A percentile compares a stretch with the other conserved stretches of the same genome.
phyloP scores from a whole-genome alignment of 441 rosid genomes.

The Populus hybrid region DNA sequence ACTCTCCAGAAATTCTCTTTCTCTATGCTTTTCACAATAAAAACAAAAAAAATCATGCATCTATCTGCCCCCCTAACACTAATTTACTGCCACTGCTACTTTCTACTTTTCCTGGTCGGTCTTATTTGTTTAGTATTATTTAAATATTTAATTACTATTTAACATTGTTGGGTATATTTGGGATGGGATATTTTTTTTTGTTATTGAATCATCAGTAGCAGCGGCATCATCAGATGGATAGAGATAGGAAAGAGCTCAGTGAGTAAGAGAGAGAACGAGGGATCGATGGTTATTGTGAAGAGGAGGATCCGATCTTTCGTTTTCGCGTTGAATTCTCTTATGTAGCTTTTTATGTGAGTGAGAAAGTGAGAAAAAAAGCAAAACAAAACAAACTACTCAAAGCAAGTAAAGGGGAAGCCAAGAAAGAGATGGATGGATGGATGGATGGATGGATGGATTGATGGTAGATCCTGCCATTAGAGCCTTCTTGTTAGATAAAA shows the following conservation, averaged over 20 bases:
- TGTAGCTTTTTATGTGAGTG: conserved; percentile 5
- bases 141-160: not conserved
- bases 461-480: not conserved
- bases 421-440: not conserved
- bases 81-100: not conserved
- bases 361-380: not conserved
- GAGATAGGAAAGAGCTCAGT: conserved; percentile 13
- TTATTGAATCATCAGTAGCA: not conserved
- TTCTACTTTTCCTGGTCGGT: not conserved
- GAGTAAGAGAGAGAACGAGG: conserved; percentile 9
- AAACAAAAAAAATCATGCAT: too few relatives aligned
- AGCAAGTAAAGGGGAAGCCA: not conserved
- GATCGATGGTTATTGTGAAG: conserved; percentile 32
- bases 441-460: not conserved
- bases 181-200: conserved; percentile 2
- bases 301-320: conserved; percentile 47
- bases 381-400: conserved; percentile 10
- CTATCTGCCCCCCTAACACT: not conserved
- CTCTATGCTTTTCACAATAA: too few relatives aligned
- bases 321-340: conserved; percentile 41
- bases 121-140: not conserved
- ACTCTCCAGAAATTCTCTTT: not conserved
- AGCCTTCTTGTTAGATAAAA: not conserved
- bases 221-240: conserved; percentile 17
- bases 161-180: too few relatives aligned